Conservation (phyloP, 2,329 filamentous ascomycete genomes). For the Cladophialophora psammophila region DNA sequence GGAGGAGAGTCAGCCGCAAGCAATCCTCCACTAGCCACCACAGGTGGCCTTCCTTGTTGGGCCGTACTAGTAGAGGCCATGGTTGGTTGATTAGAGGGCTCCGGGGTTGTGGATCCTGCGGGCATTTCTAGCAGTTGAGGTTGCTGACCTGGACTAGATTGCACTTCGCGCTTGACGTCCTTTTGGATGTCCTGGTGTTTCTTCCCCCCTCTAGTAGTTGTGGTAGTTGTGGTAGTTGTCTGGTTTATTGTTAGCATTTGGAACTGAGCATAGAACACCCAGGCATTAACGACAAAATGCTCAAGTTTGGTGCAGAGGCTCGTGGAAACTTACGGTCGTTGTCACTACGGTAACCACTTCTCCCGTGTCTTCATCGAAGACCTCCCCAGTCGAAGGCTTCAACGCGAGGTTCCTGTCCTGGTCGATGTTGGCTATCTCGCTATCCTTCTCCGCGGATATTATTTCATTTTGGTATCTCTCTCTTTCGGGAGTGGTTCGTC, state of each 20-base stretch:
- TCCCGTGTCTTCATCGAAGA: conserved; percentile 40
- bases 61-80: conserved; percentile 25
- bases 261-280: neutral
- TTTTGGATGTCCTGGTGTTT: conserved; percentile 38
- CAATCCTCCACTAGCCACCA: conserved; percentile 13
- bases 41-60: conserved; percentile 19
- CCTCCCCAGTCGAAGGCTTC: conserved; percentile 38
- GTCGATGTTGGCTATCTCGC: conserved; percentile 39
- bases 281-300: neutral
- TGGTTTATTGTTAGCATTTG: conserved; percentile 1
- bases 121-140: conserved; percentile 25
- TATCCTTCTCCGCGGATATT: conserved; percentile 39
- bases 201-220: conserved; percentile 35
- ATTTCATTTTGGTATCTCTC: conserved; percentile 29
- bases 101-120: conserved; percentile 13
- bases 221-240: conserved; percentile 41
- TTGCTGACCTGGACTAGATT: conserved; percentile 21
- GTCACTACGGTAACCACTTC: conserved; percentile 41
- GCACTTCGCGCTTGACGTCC: conserved; percentile 28
- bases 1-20: conserved; percentile 24
- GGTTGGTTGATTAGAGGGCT: conserved; percentile 7
- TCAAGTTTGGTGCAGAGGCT: neutral
- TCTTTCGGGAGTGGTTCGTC: conserved; percentile 19
- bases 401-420: conserved; percentile 38
- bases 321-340: conserved; percentile 27